Percentiles rank a stretch among this genome's conserved stretches.
Conservation (phyloP, 768 basidiomycete species). For the Russula earlei region DNA sequence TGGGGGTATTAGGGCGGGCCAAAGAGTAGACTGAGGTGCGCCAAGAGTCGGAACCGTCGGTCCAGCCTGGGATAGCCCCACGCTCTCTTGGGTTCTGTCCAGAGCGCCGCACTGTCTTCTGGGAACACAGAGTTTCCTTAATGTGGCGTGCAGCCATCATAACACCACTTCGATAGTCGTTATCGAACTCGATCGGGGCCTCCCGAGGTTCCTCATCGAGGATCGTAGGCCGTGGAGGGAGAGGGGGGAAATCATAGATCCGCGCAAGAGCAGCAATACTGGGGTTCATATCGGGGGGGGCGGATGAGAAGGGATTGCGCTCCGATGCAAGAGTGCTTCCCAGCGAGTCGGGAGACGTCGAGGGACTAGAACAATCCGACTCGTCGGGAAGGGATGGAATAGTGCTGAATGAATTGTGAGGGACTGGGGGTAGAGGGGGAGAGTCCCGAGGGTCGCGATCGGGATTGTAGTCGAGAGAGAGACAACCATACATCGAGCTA, state of each 20-base stretch:
- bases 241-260: conserved; percentile 39
- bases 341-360: conserved; percentile 20
- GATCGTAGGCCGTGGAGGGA: conserved; percentile 44
- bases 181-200: conserved; percentile 17
- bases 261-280: conserved; percentile 31
- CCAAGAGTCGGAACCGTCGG: conserved; percentile 57
- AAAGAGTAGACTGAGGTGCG: conserved; percentile 54
- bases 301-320: conserved; percentile 13
- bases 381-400: conserved; percentile 27
- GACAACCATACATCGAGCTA: conserved; percentile 27
- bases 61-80: conserved; percentile 55
- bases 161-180: conserved; percentile 47
- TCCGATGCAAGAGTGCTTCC: conserved; percentile 12
- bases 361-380: conserved; percentile 23
- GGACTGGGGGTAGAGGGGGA: conserved; percentile 33
- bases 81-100: conserved; percentile 26
- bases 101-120: conserved; percentile 17
- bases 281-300: conserved; percentile 22
- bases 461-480: conserved; percentile 42
- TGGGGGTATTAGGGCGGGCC: conserved; percentile 30
- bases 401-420: conserved; percentile 28
- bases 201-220: conserved; percentile 24
- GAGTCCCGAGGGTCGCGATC: conserved; percentile 30
- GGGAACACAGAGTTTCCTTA: conserved; percentile 35
- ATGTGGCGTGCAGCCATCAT: conserved; percentile 63